Base-by-base conservation (phyloP, 495 filamentous ascomycete species). In the Trichoderma orchidacearum region DNA sequence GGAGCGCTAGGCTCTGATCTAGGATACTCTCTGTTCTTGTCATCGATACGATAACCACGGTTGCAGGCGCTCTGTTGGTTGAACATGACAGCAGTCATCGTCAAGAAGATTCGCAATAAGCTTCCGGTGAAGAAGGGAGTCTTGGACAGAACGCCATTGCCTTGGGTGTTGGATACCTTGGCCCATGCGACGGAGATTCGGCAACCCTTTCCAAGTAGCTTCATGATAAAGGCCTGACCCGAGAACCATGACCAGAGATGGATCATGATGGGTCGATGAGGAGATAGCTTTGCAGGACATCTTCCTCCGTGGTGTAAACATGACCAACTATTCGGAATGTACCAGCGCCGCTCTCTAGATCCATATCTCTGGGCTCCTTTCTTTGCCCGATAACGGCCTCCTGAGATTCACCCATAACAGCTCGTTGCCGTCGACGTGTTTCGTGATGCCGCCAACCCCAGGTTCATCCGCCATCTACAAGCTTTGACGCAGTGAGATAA, bases 241-340 rank as follows among this genome's bases (percentile, higher is more conserved):
- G 11, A 92, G 92, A 45, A 89, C 93, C 25, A 84, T 95, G 4
- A 84, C 92, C 54, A 72, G 93, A 57, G 75, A 80, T 62, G 82
- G 83, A 70, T 85, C 82, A 18, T 91, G 90, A 41, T 74, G 96
- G 29, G 79, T 83, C 11, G 79, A 84, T 17, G 79, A 81, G 58
- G 80, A 86, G 61, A 82, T 95, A 61, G 69, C 91, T 62, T 75
- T 96, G 63, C 74, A 69, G 59, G 80, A 84, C 61, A 89, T 94
- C 62, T 93, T 95, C 67, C 76, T 95, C 68, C 95, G 94, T 77
- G 94, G 88, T 77, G 92, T 95, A 61, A 95, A 95, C 70, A 80
- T 96, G 15, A 76, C 32, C n/a, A 8, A 35, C n/a, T n/a, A 8
- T 35, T n/a, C 32, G n/a, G 32, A 35, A 35, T 8, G 32, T n/a